Evolutionary conservation across 1,284 basidiomycete genomes (phyloP).

Genomic region (Microbotryum scabiosae): DNA sequence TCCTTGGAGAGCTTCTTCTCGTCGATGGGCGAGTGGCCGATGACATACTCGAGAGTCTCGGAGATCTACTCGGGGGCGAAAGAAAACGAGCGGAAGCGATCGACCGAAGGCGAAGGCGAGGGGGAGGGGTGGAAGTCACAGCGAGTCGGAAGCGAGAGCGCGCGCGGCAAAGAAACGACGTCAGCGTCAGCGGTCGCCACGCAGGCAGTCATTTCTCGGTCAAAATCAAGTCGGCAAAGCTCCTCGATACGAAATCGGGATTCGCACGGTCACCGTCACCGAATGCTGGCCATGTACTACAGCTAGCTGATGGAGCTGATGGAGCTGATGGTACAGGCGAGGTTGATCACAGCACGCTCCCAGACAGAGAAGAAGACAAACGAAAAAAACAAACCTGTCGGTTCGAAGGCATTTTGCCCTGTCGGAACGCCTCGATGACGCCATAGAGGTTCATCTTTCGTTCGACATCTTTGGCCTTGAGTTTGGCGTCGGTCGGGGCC

Average conservation of each 20-base stretch:
- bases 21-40: constrained; percentile 59
- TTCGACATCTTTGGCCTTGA: constrained; percentile 42
- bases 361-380: neutral
- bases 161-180: constrained; percentile 1
- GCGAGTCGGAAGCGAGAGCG: too few relatives aligned
- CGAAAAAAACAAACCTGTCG: constrained; percentile 17
- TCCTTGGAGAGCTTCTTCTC: constrained; percentile 60
- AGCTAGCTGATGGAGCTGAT: neutral
- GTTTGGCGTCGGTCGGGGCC: constrained; percentile 26
- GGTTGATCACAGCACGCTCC: neutral
- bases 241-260: too few relatives aligned
- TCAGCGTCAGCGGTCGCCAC: neutral
- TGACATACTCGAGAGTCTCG: constrained; percentile 58
- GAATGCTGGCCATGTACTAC: too few relatives aligned
- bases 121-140: too few relatives aligned
- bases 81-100: neutral
- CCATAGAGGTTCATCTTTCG: constrained; percentile 50
- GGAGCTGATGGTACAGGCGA: neutral
- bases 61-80: constrained; percentile 54
- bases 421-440: constrained; percentile 65
- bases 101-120: too few relatives aligned
- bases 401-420: constrained; percentile 71
- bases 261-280: neutral
- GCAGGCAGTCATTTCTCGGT: neutral
- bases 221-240: neutral